phyloP scores from a whole-genome alignment of 768 basidiomycete genomes.

The Leccinellum albellum region DNA sequence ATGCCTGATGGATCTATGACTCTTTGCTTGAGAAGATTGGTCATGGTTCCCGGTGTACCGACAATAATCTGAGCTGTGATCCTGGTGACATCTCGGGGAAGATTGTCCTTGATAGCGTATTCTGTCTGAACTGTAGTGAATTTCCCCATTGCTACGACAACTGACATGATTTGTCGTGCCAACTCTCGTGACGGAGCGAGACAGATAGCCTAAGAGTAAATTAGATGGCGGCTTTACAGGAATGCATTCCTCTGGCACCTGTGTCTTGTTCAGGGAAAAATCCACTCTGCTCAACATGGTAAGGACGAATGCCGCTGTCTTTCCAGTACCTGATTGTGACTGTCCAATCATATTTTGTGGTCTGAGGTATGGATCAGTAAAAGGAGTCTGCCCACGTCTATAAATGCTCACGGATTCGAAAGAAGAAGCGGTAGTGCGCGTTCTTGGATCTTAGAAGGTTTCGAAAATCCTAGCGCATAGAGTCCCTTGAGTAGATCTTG shows the following conservation, averaged over 20 bases:
- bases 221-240: neutral
- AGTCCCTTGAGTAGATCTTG: slow-evolving; percentile 89
- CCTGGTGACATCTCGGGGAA: slow-evolving; percentile 58
- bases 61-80: slow-evolving; percentile 90
- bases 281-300: slow-evolving; percentile 96
- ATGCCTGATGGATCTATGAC: slow-evolving; percentile 78
- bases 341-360: slow-evolving; percentile 98
- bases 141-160: slow-evolving; percentile 91
- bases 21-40: slow-evolving; percentile 73
- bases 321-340: slow-evolving; percentile 98
- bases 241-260: slow-evolving; percentile 45
- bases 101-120: slow-evolving; percentile 90
- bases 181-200: slow-evolving; percentile 97
- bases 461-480: slow-evolving; percentile 93
- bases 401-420: slow-evolving; percentile 69
- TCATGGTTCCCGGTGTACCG: slow-evolving; percentile 94
- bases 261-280: slow-evolving; percentile 75
- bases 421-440: slow-evolving; percentile 90
- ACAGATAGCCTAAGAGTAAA: slow-evolving; percentile 71
- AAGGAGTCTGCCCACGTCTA: neutral
- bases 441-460: slow-evolving; percentile 99
- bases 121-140: slow-evolving; percentile 91
- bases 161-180: slow-evolving; percentile 96
- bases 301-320: slow-evolving; percentile 96
- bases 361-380: slow-evolving; percentile 40